Base-by-base conservation (phyloP, 768 basidiomycete species). In the Phylloporus rhodoxanthus region DNA sequence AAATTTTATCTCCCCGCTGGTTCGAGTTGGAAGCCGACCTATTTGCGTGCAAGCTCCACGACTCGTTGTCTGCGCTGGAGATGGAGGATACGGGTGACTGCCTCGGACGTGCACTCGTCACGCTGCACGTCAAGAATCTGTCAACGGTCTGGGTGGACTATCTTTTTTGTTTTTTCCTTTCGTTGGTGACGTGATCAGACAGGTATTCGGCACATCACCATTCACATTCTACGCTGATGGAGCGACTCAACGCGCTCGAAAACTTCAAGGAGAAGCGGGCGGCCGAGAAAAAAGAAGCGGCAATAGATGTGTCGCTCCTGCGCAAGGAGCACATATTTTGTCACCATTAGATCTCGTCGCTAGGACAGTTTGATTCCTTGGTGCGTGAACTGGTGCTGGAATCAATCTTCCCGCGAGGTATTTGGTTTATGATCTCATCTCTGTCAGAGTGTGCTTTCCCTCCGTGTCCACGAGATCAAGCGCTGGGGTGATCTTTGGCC, bases 201-300 rank as follows among this genome's bases (percentile, higher is more conserved):
- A 88, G 87, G 51, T 96, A 95, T 71, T 96, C 92, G 45, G 89
- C 90, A 20, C 95, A 91, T 59, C 91, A 96, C 67, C 91, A 97
- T 68, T 93, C 89, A 41, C 95, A 97, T 68, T 95, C 95, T 5
- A 97, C 92, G 2, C 67, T 99, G 56, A 86, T 88, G 33, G 94
- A 99, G 71, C 79, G 94, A 8, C 72, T 97, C 60, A 83, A 79
- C 55, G 90, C 81, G 2, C 75, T 96, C 33, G 91, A 95, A 51
- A 64, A 69, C n/a, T 82, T 78, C 73, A 76, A 82, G 58, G 68
- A 66, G 5, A 68, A 72, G 53, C 70, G 70, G 29, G 33, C 47
- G 0, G 57, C 54, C 54, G 46, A 62, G 50, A 55, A 37, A 41
- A 68, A 66, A 48, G 68, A 69, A 53, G 58, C n/a, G 54, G 40